phyloP scores from a whole-genome alignment of 768 basidiomycete species.

The Boletus rubroflammeus region DNA sequence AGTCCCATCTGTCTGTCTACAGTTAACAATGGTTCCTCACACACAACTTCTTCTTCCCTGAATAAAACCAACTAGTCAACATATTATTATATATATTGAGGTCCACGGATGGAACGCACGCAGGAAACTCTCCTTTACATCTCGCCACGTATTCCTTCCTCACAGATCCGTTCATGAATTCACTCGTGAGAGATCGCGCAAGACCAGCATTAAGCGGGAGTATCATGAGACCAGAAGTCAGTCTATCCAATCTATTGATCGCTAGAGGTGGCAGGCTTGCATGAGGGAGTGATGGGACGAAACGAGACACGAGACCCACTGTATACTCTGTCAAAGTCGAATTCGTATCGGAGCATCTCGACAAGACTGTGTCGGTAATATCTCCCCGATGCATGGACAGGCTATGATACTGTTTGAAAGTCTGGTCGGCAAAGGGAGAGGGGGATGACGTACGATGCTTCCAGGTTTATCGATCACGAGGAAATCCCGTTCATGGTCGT shows the following conservation, averaged over 20 bases:
- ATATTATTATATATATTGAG: background rate
- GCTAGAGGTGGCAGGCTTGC: slow-evolving; percentile 44
- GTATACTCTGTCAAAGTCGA: slow-evolving; percentile 77
- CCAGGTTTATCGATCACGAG: slow-evolving; percentile 97
- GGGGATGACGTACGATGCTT: slow-evolving; percentile 73
- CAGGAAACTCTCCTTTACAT: slow-evolving; percentile 80
- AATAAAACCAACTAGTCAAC: background rate
- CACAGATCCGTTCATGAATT: slow-evolving; percentile 80
- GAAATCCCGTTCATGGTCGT: slow-evolving; percentile 76
- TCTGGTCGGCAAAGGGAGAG: background rate
- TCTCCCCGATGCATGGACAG: slow-evolving; percentile 88
- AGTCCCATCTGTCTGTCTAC: slow-evolving; percentile 96
- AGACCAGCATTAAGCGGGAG: slow-evolving; percentile 70
- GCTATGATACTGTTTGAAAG: slow-evolving; percentile 40
- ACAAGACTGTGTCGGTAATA: slow-evolving; percentile 87
- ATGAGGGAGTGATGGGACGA: background rate
- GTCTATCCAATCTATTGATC: slow-evolving; percentile 88
- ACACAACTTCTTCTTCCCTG: slow-evolving; percentile 79
- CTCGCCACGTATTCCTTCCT: slow-evolving; percentile 92
- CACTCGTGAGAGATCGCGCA: slow-evolving; percentile 67
- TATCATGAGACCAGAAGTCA: slow-evolving; percentile 96
- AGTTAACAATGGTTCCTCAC: slow-evolving; percentile 84
- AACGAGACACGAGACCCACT: slow-evolving; percentile 49
- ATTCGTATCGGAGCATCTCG: slow-evolving; percentile 81
- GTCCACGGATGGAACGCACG: slow-evolving; percentile 45